Conservation (phyloP, 2,329 filamentous ascomycete species). For the Penicillium occitanis region DNA sequence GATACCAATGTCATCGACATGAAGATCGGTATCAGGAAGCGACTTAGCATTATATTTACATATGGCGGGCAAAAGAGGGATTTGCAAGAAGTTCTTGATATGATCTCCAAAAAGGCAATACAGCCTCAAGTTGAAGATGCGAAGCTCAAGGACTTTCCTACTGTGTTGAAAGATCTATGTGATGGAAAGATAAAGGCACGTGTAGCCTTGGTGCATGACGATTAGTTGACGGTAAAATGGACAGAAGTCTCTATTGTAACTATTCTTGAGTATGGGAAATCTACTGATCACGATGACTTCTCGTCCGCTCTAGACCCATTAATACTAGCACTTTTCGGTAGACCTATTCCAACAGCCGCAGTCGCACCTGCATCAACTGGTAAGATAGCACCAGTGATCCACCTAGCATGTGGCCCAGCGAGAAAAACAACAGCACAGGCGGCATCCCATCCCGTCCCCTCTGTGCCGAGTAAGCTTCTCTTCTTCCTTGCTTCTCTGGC, state of each 20-base stretch:
- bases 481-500: conserved; percentile 51
- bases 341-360: neutral
- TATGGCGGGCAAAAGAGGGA: conserved; percentile 47
- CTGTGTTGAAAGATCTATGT: neutral
- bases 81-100: conserved; percentile 25
- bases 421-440: conserved; percentile 54
- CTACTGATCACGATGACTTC: neutral
- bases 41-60: conserved; percentile 45
- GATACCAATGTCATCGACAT: conserved; percentile 45
- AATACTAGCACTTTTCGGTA: neutral
- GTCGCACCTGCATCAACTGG: conserved; percentile 52
- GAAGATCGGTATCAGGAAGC: conserved; percentile 47
- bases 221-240: neutral
- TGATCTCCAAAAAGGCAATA: neutral
- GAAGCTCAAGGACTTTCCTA: neutral
- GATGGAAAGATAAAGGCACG: conserved; percentile 2
- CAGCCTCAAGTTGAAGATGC: neutral
- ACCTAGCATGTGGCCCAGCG: conserved; percentile 53
- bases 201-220: neutral
- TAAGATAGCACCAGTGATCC: conserved; percentile 53
- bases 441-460: conserved; percentile 57
- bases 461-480: conserved; percentile 53
- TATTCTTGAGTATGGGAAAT: neutral
- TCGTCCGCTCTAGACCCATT: neutral
- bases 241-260: neutral